Base-by-base conservation (phyloP, 2,329 filamentous ascomycete genomes). In the Claviceps cyperi region DNA sequence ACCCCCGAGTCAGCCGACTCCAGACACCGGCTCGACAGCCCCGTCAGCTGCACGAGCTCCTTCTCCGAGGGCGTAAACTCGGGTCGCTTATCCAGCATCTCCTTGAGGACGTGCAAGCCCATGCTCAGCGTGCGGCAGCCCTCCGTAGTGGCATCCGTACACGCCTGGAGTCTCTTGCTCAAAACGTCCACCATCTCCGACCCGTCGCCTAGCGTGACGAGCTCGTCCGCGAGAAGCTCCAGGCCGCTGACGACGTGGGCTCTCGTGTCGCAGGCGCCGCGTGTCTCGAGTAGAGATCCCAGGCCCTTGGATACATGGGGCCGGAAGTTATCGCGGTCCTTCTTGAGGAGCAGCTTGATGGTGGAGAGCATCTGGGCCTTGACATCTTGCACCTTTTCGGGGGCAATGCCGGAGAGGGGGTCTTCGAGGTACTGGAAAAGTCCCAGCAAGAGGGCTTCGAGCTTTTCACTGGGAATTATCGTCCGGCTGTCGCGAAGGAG, bases 311-410 rank as follows among this genome's bases (percentile, higher is more conserved):
- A 75, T 43, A 86, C 78, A 67, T 86, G 83, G 3, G 80, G 77
- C 53, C 76, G 74, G 57, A 86, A 86, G 54, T 73, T 74, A 50
- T 78, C 77, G 37, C 79, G 77, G 59, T 84, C 77, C 60, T 81
- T 76, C 55, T 80, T 80, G 14, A 89, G 75, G 49, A 91, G 74
- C 4, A 86, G 74, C 60, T 84, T 83, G 60, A 89, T 80, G 1
- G 85, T 86, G 1, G 81, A 78, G 11, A 90, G 69, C 19, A 84
- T 81, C 64, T 90, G 86, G 5, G 82, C 78, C 64, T 86, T 86
- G 51, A 86, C 72, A 55, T 86, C 83, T 57, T 83, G 78, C 3
- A 76, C 74, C 66, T 86, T 88, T 54, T 84, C 78, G 0, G 78
- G 65, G 4, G 77, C 60, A 0, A 80, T 62, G 44, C 74, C 75